Evolutionary conservation across 2,329 filamentous ascomycete genomes (phyloP).

Genomic region (Daldinia sp.): DNA sequence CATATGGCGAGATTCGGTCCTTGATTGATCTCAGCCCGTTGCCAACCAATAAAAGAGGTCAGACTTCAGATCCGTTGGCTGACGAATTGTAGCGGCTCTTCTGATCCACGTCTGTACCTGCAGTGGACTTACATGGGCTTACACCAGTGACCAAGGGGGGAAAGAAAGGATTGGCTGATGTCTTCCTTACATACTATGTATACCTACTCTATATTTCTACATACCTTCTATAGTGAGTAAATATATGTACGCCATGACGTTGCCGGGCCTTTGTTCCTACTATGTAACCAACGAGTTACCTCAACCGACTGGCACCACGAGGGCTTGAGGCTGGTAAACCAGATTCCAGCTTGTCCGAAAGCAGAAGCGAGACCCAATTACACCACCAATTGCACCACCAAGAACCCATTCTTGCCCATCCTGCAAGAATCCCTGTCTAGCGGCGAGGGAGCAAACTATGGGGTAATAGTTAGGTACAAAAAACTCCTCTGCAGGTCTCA

Average conservation of each 20-base stretch:
- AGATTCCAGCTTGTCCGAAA: conserved; percentile 29
- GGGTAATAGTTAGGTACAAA: conserved; percentile 52
- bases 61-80: conserved; percentile 30
- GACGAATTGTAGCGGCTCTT: conserved; percentile 36
- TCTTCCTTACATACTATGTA: neutral
- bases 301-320: too few species aligned
- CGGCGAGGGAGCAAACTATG: conserved; percentile 48
- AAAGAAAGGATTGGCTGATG: conserved; percentile 7
- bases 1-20: conserved; percentile 36
- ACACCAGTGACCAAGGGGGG: neutral
- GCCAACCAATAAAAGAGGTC: conserved; percentile 28
- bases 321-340: neutral
- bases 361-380: conserved; percentile 30
- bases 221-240: neutral
- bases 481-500: conserved; percentile 45
- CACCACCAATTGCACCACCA: conserved; percentile 42
- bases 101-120: conserved; percentile 37
- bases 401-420: conserved; percentile 30
- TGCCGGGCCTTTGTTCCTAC: conserved; percentile 2
- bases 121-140: conserved; percentile 25
- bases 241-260: conserved; percentile 28
- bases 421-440: conserved; percentile 32
- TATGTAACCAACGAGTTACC: neutral
- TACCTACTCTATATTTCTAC: too few species aligned
- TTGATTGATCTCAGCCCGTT: conserved; percentile 32